Base-by-base conservation (phyloP, 305 asterid genomes). In the Solanum hybrid region DNA sequence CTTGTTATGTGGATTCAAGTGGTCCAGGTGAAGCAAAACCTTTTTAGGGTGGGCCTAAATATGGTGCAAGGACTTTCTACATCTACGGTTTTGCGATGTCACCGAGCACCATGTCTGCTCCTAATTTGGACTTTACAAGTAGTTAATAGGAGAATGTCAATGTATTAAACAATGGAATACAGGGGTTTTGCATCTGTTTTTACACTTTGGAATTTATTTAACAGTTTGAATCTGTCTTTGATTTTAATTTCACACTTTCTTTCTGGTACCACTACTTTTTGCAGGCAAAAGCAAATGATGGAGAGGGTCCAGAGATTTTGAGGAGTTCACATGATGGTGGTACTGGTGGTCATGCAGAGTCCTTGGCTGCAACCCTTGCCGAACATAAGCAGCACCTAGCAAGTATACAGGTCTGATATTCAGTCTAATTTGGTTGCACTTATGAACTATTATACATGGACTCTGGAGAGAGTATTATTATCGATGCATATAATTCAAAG, bases 321-420 rank as follows among this genome's bases (percentile, higher is more conserved):
- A 94, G 95, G 88, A 94, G 92, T 95, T 93, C 91, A 87, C 94
- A 93, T 90, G 96, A 96, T 89, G 96, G 95, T 91, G 94, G 94
- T 91, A 90, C 94, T 90, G 93, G 96, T 87, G 94, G 97, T 91
- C 99, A 96, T 93, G 95, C 98, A 37, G 99, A 96, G 89, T 96
- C 98, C 87, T 93, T 98, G 95, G 95, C 95, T 40, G 93, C 98
- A 86, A 95, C 98, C 71, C 98, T 98, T 89, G 91, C 97, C 60
- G 99, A 98, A 91, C 99, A 98, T 90, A 91, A 91, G 90, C 99
- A 98, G 92, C 99, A 98, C 92, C 95, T 96, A 72, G 98, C 98
- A 88, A 98, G 99, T 93, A 96, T 98, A 92, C 99, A 97, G 98
- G 99, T 95, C 89, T 90, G 89, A 90, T 46, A 35, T 89, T 90